A percentile compares a stretch with the other conserved stretches of the same genome.
Conservation (phyloP, 495 filamentous ascomycete species). For the Aspergillus campestris region DNA sequence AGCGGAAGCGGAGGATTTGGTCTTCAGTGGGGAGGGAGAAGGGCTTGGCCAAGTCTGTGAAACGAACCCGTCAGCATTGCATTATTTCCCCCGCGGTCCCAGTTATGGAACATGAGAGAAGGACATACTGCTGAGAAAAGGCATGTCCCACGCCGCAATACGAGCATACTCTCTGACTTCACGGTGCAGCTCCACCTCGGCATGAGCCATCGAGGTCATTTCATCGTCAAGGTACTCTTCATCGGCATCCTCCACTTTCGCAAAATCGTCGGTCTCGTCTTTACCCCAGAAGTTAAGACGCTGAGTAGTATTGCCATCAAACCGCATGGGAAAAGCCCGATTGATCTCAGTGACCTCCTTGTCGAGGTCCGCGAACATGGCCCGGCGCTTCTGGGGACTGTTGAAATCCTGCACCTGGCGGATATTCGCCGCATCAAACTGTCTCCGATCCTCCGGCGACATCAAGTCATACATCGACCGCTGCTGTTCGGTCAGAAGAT, state of each 20-base stretch:
- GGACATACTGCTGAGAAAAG: conserved; percentile 69
- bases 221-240: conserved; percentile 68
- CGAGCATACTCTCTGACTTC: conserved; percentile 85
- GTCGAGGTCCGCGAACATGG: conserved; percentile 25
- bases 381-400: conserved; percentile 22
- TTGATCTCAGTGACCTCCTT: conserved; percentile 24
- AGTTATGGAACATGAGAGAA: background rate
- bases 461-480: conserved; percentile 41
- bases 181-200: conserved; percentile 79
- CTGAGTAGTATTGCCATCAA: conserved; percentile 23
- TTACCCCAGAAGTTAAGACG: conserved; percentile 44
- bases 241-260: conserved; percentile 49
- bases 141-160: conserved; percentile 93
- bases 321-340: conserved; percentile 23
- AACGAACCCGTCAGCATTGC: background rate
- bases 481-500: conserved; percentile 30
- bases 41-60: conserved; percentile 61
- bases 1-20: conserved; percentile 79
- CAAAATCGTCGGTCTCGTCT: conserved; percentile 45
- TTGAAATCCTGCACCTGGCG: conserved; percentile 33
- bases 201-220: conserved; percentile 71
- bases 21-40: conserved; percentile 60
- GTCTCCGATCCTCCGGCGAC: conserved; percentile 35
- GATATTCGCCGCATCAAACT: conserved; percentile 35
- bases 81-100: too few species aligned